Base-by-base conservation (phyloP, 1,284 basidiomycete genomes). In the Moesziomyces sp. region DNA sequence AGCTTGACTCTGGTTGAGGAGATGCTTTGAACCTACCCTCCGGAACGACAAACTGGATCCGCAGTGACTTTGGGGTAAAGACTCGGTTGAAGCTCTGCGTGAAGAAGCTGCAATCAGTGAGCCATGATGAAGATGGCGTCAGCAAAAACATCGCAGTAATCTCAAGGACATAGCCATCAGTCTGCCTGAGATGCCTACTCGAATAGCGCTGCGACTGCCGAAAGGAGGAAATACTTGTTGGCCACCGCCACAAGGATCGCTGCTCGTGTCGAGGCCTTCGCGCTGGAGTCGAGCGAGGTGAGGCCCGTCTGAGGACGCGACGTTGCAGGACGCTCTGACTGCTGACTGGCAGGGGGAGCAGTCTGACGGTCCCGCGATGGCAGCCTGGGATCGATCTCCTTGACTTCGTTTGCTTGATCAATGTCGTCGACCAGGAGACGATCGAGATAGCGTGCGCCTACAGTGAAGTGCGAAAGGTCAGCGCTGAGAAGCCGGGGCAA, bases 151-250 rank as follows among this genome's bases (percentile, higher is more conserved):
- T 47, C 11, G 44, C 35, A 14, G 51, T 18, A 1, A 28, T 42
- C 9, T 44, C 52, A 16, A 30, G 33, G 2, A 11, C 38, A 19
- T 6, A 11, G 24, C 14, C 43, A 13, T 24, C 30, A 1, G 14
- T 0, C 14, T 28, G 10, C 30, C 13, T 10, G 40, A 44, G 33
- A 9, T 8, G 57, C 59, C n/a, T 58, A 90, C 82, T 92, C 92
- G 87, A 97, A 93, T 10, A 97, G 86, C 0, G 93, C 94, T 46
- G 90, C 90, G 0, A 89, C 87, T 1, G 95, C 93, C 10, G 92
- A 92, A 3, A 96, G 88, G 0, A 92, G 91, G 79, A 93, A 95
- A 81, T 93, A 94, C 84, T 93, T 95, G 65, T 43, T 18, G 28
- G 63, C 49, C 3, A 74, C 58, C 3, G 77, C 71, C 7, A 69